Evolutionary conservation across 2,329 filamentous ascomycete species (phyloP), one percentile per base, ranked within the genome.

Genomic region (Neopestalotiopsis sp.): DNA sequence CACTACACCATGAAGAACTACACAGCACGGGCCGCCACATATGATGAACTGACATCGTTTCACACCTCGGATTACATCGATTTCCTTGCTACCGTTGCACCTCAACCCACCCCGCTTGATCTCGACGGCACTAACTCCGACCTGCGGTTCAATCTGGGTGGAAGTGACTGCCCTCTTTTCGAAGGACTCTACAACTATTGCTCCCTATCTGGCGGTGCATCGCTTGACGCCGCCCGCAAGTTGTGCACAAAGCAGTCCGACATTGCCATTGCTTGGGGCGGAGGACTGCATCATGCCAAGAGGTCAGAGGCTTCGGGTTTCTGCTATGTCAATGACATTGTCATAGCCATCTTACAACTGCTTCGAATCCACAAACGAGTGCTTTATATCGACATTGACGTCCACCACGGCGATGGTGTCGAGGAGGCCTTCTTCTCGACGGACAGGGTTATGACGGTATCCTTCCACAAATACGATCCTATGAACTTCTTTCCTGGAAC

Each of bases 241-340:
- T 90, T 99, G 49, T 92, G 91, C 78, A 92, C 93, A 76, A 87
- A 91, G 62, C 93, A 97, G 81, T 94, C 94, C 38, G 94, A 98
- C 77, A 98, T 99, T 77, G 96, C 96, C 67, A 94, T 99, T 77
- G 97, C 97, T 76, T 99, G 96, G 96, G 96, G 94, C 20, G 96
- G 96, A 45, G 96, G 96, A 12, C 88, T 99, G 38, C 96, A 99
- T 80, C 96, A 99, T 77, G 96, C 96, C 61, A 98, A 98, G 81
- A 96, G 95, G 78, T 90, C 92, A 66, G 94, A 97, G 81, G 95
- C 96, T 0, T 95, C 92, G 14, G 96, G 96, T 0, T 99, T 99
- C 81, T 99, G 96, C 84, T 99, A 99, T 83, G 94, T 98, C 83
- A 99, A 99, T 80, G 96, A 99, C 81, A 98, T 98, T 75, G 96